Base-by-base conservation (phyloP, 2,329 filamentous ascomycete species). In the Aspergillus ibericus region DNA sequence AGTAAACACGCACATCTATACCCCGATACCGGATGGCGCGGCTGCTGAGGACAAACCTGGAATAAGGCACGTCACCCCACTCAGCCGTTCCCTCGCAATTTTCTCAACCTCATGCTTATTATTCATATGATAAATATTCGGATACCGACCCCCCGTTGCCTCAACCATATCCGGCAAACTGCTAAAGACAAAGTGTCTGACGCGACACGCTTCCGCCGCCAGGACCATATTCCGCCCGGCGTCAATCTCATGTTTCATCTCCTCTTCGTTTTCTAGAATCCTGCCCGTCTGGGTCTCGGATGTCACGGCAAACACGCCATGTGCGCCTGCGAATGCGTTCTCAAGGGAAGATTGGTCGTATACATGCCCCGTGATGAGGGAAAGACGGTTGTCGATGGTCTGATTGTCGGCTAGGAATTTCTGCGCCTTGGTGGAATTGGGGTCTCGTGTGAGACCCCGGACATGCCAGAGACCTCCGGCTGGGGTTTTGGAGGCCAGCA, bases 261-360 rank as follows among this genome's bases (percentile, higher is more conserved):
- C 63, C 10, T 65, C 58, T 18, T 66, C 58, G 6, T 51, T 60
- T 13, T 59, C 44, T 2, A 67, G 52, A 16, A 52, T 16, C 32
- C 36, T 60, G 2, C 63, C 58, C 1, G 53, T 29, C 1, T 51
- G n/a, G 1, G 29, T 40, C 10, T 66, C 52, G 42, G 44, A 53
- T 18, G 61, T 66, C 47, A 63, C 53, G 12, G 62, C 65, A n/a
- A 66, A 67, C 4, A 66, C 59, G n/a, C 62, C 63, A 46, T 64
- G 42, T 5, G 53, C 60, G 22, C 53, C 60, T 8, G 16, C n/a
- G 27, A 67, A 65, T 9, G 63, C 65, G 2, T 22, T 16, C 3
- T 34, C 18, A 0, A 67, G 46, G 18, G 54, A 52, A 1, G 20
- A 9, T 15, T 18, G 15, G 35, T 64, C 50, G 44, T 64, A 62